Conservation (phyloP, 73 alveolate genomes). For the Paramecium octaurelia region DNA sequence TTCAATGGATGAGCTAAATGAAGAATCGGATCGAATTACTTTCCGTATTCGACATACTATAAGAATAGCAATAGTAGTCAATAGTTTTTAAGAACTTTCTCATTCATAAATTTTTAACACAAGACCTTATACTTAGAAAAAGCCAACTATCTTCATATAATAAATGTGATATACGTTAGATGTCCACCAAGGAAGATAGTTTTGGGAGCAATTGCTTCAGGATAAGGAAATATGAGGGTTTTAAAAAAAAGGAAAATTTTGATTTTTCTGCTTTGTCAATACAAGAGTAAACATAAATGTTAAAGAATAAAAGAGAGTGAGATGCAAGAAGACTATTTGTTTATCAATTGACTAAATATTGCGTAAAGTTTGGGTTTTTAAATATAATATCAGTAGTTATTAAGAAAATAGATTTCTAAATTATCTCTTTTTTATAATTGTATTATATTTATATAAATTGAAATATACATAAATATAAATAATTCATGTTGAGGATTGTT, state of each 20-base stretch:
- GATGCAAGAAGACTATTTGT: neutral
- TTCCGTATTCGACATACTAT: neutral
- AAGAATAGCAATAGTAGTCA: neutral
- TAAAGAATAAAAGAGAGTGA: neutral
- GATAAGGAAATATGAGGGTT: neutral
- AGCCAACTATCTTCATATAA: neutral
- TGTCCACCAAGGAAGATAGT: neutral
- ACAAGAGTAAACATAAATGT: neutral
- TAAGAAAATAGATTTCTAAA: neutral
- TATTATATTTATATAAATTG: neutral
- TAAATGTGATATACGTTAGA: neutral
- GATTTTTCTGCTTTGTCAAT: neutral
- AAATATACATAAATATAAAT: neutral
- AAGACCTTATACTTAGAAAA: neutral
- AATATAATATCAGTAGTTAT: neutral
- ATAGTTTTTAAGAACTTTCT: neutral
- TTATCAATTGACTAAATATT: neutral
- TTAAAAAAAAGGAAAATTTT: neutral
- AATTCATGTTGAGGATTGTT: neutral
- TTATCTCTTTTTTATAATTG: neutral
- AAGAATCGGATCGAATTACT: neutral
- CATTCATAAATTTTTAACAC: neutral
- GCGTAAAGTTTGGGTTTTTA: neutral
- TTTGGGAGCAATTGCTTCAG: neutral
- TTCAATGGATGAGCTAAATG: neutral